Evolutionary conservation across 495 filamentous ascomycete species (phyloP), one percentile per base, ranked within the genome.

Genomic region (Aspergillus ellipticus): DNA sequence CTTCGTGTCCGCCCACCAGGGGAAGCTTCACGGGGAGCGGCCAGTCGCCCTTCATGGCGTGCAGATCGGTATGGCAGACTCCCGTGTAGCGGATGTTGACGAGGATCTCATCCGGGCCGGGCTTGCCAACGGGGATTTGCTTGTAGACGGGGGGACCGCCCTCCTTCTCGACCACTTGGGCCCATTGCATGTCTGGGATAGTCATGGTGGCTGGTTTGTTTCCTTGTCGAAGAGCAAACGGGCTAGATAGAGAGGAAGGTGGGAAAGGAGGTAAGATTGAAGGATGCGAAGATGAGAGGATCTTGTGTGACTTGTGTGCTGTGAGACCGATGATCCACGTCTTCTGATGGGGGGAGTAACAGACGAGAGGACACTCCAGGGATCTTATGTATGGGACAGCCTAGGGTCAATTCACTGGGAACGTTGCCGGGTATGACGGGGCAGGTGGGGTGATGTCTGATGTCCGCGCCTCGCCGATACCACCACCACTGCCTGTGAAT

Each of bases 1-100:
- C 92, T 74, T 96, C 92, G 74, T 97, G 92, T n/a, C 92, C 92
- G 62, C 92, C 92, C 39, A 97, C 86, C n/a, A 96, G 79, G 13
- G 90, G 89, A 17, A 88, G 71, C 75, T 96, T 96, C 58, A 82
- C 82, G 6, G 75, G 66, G 41, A 96, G 70, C 10, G 92, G 92
- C 90, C 91, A 96, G 74, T 96, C 89, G 57, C 92, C 90, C 51
- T 86, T 89, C 74, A 92, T 78, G 49, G 90, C 90, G 75, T 94
- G 89, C 20, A 90, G 74, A 56, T 91, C 88, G 0, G 92, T 96
- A 77, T 96, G 91, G 79, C 92, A 96, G 55, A 97, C 92, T 66
- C 92, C 92, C 6, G 89, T 87, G 81, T 86, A 97, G 70, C 89
- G 89, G 77, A 97, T 85, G 74, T 95, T 90, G 70, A 97, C 75